Evolutionary conservation across 768 basidiomycete genomes (phyloP).

Genomic region (Sarcodon sp.): DNA sequence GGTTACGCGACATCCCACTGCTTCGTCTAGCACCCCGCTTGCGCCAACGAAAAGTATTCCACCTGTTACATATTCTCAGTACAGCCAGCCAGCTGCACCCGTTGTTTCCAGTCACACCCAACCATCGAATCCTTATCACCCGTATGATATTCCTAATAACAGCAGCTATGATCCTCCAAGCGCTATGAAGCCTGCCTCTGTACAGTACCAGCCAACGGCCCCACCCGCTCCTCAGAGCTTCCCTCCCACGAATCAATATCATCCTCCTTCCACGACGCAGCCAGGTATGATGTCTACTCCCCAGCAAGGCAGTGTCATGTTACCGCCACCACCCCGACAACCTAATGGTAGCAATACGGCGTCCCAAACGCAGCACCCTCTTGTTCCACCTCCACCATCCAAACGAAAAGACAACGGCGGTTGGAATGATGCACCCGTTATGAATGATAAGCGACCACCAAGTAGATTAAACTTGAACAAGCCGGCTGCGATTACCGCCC

Average conservation of each 20-base stretch:
- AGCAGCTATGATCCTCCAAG: conserved; percentile 2
- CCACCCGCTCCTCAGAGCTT: conserved; percentile 7
- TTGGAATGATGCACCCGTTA: conserved; percentile 84
- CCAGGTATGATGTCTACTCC: conserved; percentile 4
- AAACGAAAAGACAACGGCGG: conserved; percentile 53
- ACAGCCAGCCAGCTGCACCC: conserved; percentile 9
- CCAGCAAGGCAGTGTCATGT: conserved; percentile 1
- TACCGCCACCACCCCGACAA: not conserved
- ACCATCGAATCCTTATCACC: conserved; percentile 8
- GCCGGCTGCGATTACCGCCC: conserved; percentile 67
- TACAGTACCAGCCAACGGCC: conserved; percentile 5
- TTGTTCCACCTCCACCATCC: conserved; percentile 35
- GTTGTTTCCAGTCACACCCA: conserved; percentile 6
- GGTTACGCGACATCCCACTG: conserved; percentile 11
- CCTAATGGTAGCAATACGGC: not conserved
- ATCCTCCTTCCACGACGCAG: not conserved
- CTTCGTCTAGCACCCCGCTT: conserved; percentile 7
- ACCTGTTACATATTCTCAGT: conserved; percentile 10
- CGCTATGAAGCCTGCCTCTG: conserved; percentile 3
- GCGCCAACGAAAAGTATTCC: conserved; percentile 8
- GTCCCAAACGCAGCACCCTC: conserved; percentile 11
- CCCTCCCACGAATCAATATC: not conserved
- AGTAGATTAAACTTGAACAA: conserved; percentile 35
- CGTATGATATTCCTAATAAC: conserved; percentile 7
- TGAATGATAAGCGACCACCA: conserved; percentile 36